These are phyloP conservation scores for Castanea crenata DNA, from an alignment of 306 rosid genomes.

Conservation along the genomic window DNA sequence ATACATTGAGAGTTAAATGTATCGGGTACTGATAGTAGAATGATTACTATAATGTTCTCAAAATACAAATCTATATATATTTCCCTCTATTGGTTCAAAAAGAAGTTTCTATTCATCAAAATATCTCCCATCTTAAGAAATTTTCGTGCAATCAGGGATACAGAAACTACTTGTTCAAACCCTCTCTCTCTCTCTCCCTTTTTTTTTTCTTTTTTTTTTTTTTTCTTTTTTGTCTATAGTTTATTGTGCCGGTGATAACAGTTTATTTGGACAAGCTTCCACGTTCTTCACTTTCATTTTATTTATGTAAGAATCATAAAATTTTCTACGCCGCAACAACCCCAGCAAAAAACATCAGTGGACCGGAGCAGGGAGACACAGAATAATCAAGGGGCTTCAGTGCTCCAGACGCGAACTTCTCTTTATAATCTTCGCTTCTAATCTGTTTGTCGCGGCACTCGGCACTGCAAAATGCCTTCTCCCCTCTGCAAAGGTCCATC, in stretches of 20 bases:
- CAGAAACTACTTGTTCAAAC: conserved; percentile 8
- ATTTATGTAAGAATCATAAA: not conserved
- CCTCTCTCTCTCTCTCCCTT: not conserved
- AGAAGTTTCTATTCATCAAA: not conserved
- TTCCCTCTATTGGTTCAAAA: not conserved
- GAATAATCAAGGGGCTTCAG: conserved; percentile 44
- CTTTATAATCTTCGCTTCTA: conserved; percentile 42
- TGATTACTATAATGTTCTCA: not conserved
- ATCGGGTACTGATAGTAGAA: not conserved
- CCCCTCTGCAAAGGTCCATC: conserved; percentile 49
- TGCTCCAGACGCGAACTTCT: conserved; percentile 37
- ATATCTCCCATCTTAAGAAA: not conserved
- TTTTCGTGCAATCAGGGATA: not conserved
- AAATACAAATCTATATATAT: not conserved
- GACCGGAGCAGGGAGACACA: conserved; percentile 50
- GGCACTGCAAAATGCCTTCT: conserved; percentile 62
- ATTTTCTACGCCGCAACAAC: conserved; percentile 50
- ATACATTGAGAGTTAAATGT: not conserved
- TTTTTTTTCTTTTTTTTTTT: too few species aligned
- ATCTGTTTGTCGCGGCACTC: conserved; percentile 68
- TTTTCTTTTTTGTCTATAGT: not conserved
- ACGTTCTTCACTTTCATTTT: not conserved
- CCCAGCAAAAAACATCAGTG: conserved; percentile 38
- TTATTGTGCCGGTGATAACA: conserved; percentile 13
- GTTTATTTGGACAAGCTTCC: conserved; percentile 19